A percentile compares a stretch with the other conserved stretches of the same genome.
Evolutionary conservation across 192 early-diverging fungal genomes (phyloP).

Genomic region (Borealophlyctis nickersoniae): DNA sequence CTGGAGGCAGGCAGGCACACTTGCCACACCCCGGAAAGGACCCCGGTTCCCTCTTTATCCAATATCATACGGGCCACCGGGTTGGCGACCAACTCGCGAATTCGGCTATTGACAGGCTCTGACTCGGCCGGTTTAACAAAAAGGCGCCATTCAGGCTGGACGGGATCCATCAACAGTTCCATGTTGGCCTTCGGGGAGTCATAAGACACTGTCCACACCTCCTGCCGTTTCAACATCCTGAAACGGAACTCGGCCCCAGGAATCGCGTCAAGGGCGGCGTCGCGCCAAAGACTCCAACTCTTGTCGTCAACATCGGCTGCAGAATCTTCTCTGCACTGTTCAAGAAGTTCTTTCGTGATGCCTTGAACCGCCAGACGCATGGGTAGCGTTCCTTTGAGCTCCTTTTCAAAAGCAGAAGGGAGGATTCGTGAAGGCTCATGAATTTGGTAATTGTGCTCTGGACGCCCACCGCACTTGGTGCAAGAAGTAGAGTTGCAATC

Average conservation of each 20-base stretch:
- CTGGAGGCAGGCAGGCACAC: slow-evolving; percentile 28
- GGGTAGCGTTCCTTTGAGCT: slow-evolving; percentile 30
- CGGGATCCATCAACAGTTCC: slow-evolving; percentile 30
- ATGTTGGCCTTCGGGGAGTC: slow-evolving; percentile 24
- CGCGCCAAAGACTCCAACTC: slow-evolving; percentile 16
- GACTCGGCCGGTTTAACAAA: slow-evolving; percentile 19
- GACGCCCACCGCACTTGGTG: slow-evolving; percentile 37
- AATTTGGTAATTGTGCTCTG: slow-evolving; percentile 37
- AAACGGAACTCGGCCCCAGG: slow-evolving; percentile 31
- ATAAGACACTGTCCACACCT: slow-evolving; percentile 35
- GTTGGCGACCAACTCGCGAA: slow-evolving; percentile 24
- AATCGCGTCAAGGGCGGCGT: slow-evolving; percentile 20
- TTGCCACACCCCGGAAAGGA: slow-evolving; percentile 33
- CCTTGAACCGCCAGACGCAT: slow-evolving; percentile 31
- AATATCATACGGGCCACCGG: slow-evolving; percentile 39
- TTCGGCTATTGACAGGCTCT: slow-evolving; percentile 12
- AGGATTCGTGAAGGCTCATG: slow-evolving; percentile 4
- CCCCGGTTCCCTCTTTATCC: background rate
- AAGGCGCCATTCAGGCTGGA: slow-evolving; percentile 29
- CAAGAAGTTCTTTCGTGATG: slow-evolving; percentile 21
- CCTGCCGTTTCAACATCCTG: slow-evolving; percentile 33
- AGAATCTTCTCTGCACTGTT: background rate
- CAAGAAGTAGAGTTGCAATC: slow-evolving; percentile 40
- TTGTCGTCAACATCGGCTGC: background rate
- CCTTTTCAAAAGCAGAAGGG: slow-evolving; percentile 27